Conservation (phyloP, 441 rosid genomes). For the Erodium moschatum region DNA sequence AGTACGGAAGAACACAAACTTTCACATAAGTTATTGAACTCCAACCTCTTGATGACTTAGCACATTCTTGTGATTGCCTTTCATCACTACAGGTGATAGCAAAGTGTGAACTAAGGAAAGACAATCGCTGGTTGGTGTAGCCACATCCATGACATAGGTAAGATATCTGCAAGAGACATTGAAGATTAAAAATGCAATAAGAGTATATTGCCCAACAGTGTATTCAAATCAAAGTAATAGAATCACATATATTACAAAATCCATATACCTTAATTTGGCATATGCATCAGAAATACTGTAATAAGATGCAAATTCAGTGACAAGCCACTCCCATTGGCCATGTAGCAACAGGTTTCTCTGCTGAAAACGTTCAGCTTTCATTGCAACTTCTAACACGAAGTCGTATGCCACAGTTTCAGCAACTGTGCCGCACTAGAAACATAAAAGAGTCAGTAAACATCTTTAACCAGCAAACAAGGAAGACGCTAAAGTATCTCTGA, state of each 20-base stretch:
- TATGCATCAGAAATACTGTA: conserved; percentile 89
- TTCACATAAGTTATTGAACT: not conserved
- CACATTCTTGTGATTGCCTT: conserved; percentile 62
- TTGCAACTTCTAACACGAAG: conserved; percentile 73
- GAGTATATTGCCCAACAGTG: not conserved
- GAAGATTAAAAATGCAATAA: conserved; percentile 10
- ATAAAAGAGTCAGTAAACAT: conserved; percentile 25
- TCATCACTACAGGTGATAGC: conserved; percentile 72
- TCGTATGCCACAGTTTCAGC: conserved; percentile 98
- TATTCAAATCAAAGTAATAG: not conserved
- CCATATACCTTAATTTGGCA: conserved; percentile 66
- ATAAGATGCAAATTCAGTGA: conserved; percentile 81
- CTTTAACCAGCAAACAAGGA: conserved; percentile 10
- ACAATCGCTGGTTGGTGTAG: conserved; percentile 95
- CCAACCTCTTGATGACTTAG: conserved; percentile 96
- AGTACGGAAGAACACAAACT: not conserved
- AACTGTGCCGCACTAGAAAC: conserved; percentile 71
- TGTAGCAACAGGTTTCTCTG: conserved; percentile 70
- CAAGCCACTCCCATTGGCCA: conserved; percentile 97
- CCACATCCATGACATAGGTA: conserved; percentile 93
- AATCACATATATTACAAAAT: conserved; percentile 12
- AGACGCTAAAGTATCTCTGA: not conserved
- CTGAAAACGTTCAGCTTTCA: conserved; percentile 80
- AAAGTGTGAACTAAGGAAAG: conserved; percentile 75
- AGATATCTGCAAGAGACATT: conserved; percentile 51